These are phyloP conservation scores for Aquilaria agallochum DNA, from an alignment of 441 rosid species.

Conservation along the genomic window DNA sequence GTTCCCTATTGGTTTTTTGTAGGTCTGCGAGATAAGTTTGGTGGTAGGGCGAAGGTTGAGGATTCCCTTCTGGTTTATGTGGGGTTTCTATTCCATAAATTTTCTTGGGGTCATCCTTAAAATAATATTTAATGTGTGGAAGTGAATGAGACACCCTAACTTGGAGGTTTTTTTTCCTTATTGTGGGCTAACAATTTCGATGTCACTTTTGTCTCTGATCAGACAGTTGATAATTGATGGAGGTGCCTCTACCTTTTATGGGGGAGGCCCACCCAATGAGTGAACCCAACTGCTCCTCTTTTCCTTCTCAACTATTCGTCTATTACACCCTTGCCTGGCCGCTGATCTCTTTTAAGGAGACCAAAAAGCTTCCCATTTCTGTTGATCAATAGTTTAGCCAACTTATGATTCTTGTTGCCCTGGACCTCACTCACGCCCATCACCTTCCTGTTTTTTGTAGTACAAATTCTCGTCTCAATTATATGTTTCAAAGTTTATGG, in stretches of 20 bases:
- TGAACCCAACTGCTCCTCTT: too few species aligned
- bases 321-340: background rate
- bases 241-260: too few species aligned
- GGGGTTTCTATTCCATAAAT: background rate
- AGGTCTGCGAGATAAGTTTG: background rate
- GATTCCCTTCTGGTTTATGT: background rate
- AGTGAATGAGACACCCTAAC: conserved; percentile 1
- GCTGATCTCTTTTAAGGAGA: conserved; percentile 24
- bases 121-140: background rate
- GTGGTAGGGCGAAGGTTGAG: background rate
- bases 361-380: conserved; percentile 10
- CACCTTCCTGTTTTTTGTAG: too few species aligned
- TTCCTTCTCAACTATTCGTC: too few species aligned
- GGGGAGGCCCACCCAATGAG: too few species aligned
- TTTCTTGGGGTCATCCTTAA: too few species aligned
- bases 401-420: background rate
- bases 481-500: too few species aligned
- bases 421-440: too few species aligned
- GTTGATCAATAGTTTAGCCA: background rate
- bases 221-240: too few species aligned
- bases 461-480: too few species aligned
- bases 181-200: background rate
- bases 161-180: background rate
- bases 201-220: too few species aligned
- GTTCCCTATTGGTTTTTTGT: background rate